Conservation (phyloP, 176 grass and related monocot genomes). For the Juncus inflexus region DNA sequence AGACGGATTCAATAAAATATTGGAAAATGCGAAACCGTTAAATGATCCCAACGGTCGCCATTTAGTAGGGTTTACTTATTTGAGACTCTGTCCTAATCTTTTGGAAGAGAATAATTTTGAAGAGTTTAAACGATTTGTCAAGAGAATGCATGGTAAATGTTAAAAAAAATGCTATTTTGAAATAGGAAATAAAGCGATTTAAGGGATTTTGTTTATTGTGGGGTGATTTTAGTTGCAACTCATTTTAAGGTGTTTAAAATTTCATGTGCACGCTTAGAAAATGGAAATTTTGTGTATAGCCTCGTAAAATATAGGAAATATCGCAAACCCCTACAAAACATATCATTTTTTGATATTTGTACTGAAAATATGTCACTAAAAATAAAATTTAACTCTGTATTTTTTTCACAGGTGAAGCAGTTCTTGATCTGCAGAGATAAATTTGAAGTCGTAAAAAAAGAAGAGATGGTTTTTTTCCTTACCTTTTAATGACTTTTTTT, state of each 20-base stretch:
- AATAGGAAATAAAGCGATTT: too few relatives aligned
- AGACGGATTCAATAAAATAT: constrained; percentile 84
- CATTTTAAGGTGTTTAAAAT: too few relatives aligned
- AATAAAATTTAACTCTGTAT: background rate
- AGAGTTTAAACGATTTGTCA: constrained; percentile 76
- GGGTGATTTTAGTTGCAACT: too few relatives aligned
- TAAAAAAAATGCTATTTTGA: background rate
- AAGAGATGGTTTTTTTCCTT: too few relatives aligned
- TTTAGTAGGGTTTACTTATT: constrained; percentile 72
- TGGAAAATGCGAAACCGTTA: constrained; percentile 68
- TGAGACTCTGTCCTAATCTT: constrained; percentile 58
- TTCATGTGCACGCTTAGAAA: too few relatives aligned
- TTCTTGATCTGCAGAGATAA: constrained; percentile 50
- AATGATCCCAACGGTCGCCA: constrained; percentile 77
- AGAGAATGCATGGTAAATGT: constrained; percentile 88
- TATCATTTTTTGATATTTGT: too few relatives aligned
- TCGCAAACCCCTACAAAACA: too few relatives aligned
- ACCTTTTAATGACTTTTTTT: background rate
- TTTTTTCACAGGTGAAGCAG: constrained; percentile 55
- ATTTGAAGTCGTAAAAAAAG: constrained; percentile 13
- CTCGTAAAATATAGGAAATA: too few relatives aligned
- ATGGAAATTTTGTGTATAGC: too few relatives aligned
- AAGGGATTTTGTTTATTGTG: too few relatives aligned
- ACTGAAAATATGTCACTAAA: too few relatives aligned
- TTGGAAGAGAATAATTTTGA: constrained; percentile 55